Conservation (phyloP, 2,329 filamentous ascomycete species). For the Chalaropsis thielavioides region DNA sequence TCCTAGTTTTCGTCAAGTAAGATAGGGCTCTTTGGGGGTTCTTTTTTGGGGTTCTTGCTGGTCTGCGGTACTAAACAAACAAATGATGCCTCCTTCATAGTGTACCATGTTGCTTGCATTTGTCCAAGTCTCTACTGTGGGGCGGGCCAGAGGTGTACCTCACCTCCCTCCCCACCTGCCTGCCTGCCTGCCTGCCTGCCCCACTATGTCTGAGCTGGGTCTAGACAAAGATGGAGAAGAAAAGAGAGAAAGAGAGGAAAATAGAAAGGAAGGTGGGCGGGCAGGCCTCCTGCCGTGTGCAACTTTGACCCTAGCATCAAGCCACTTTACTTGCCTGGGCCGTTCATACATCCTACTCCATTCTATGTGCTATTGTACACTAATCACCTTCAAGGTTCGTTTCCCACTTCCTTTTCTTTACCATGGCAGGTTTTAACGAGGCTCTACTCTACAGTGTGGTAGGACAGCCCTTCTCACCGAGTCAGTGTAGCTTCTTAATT, state of each 20-base stretch:
- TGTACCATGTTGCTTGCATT: background rate
- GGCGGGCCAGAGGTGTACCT: background rate
- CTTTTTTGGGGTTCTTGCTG: background rate
- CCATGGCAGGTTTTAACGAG: background rate
- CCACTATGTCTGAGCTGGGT: background rate
- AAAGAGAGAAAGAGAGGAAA: background rate
- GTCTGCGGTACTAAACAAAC: background rate
- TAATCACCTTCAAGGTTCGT: too few relatives aligned
- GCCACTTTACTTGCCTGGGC: background rate
- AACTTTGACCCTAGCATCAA: background rate
- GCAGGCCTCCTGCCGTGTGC: background rate
- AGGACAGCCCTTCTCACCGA: background rate
- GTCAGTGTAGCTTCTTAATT: background rate
- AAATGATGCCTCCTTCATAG: background rate
- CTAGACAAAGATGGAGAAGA: background rate
- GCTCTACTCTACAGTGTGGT: background rate
- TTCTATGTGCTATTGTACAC: too few relatives aligned
- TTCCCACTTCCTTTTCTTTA: too few relatives aligned
- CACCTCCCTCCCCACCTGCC: too few relatives aligned
- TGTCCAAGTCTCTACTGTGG: background rate
- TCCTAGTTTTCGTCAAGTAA: background rate
- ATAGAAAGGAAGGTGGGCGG: background rate
- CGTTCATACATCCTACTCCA: background rate
- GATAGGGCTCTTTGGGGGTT: background rate
- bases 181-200: background rate